phyloP scores from a whole-genome alignment of 1,284 basidiomycete genomes.

The Microbotryum violaceum region DNA sequence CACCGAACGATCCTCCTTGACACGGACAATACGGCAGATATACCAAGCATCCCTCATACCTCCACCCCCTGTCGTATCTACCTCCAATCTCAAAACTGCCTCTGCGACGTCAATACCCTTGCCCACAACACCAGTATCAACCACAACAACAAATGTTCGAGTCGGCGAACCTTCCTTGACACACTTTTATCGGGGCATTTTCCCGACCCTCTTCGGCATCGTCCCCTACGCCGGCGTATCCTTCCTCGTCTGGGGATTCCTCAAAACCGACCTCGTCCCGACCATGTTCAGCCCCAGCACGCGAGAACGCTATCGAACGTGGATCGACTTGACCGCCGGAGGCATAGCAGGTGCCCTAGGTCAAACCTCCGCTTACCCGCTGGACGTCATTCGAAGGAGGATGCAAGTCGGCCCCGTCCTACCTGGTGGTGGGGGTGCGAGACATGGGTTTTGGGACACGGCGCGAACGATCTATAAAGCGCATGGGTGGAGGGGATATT shows the following conservation, averaged over 20 bases:
- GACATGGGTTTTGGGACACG: conserved; percentile 74
- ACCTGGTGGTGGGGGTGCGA: conserved; percentile 53
- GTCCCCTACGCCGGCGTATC: conserved; percentile 94
- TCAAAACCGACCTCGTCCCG: conserved; percentile 60
- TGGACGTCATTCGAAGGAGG: conserved; percentile 84
- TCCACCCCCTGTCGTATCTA: conserved; percentile 36
- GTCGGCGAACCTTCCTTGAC: conserved; percentile 50
- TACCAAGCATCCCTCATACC: conserved; percentile 54
- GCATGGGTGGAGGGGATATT: conserved; percentile 80
- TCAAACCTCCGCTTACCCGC: conserved; percentile 91
- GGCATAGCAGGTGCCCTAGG: conserved; percentile 82
- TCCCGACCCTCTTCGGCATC: conserved; percentile 83
- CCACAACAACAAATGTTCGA: conserved; percentile 12
- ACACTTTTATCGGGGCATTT: conserved; percentile 94
- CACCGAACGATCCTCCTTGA: conserved; percentile 53
- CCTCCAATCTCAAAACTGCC: conserved; percentile 25
- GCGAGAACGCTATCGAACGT: conserved; percentile 44
- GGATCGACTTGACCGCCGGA: conserved; percentile 62
- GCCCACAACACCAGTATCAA: conserved; percentile 4
- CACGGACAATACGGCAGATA: conserved; percentile 56
- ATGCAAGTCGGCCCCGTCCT: conserved; percentile 94
- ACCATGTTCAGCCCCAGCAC: conserved; percentile 7
- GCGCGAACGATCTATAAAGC: conserved; percentile 58
- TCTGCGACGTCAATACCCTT: conserved; percentile 11
- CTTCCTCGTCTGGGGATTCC: conserved; percentile 84